Percentiles rank a stretch among this genome's conserved stretches.
Evolutionary conservation across 768 basidiomycete species (phyloP).

Genomic region (Kwoniella dendrophila): DNA sequence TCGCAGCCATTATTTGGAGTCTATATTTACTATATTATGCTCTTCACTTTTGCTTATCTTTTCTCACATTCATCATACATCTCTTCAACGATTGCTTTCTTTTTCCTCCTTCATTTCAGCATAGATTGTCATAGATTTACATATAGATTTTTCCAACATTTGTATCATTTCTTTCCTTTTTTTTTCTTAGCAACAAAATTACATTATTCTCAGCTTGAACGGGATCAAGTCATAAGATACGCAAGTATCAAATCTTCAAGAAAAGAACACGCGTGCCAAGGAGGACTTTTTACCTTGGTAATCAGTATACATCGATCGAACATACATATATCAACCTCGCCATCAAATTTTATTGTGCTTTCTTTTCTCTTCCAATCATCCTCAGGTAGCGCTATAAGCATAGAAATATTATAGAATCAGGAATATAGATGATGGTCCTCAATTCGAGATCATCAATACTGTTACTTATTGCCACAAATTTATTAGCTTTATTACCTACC

Average conservation of each 20-base stretch:
- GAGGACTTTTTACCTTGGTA: background rate
- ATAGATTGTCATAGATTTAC: background rate
- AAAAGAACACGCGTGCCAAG: constrained; percentile 13
- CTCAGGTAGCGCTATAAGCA: background rate
- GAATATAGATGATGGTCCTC: constrained; percentile 2
- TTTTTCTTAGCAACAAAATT: too few relatives aligned
- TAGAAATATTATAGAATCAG: background rate
- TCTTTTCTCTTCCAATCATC: background rate
- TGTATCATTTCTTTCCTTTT: background rate
- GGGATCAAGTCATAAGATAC: too few relatives aligned
- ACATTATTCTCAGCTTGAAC: too few relatives aligned
- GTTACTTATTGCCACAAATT: constrained; percentile 17
- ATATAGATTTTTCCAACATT: background rate
- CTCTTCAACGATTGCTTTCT: too few relatives aligned
- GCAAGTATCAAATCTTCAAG: background rate
- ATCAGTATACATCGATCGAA: constrained; percentile 4
- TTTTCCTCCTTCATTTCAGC: too few relatives aligned
- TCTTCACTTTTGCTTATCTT: too few relatives aligned
- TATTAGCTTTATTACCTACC: constrained; percentile 11
- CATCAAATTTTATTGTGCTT: background rate
- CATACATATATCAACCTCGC: background rate
- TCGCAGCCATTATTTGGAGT: too few relatives aligned
- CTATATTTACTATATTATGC: too few relatives aligned
- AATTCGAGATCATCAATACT: constrained; percentile 13
- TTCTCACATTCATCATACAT: too few relatives aligned